Evolutionary conservation across 495 filamentous ascomycete species (phyloP).

Genomic region (Penicillium manginii): DNA sequence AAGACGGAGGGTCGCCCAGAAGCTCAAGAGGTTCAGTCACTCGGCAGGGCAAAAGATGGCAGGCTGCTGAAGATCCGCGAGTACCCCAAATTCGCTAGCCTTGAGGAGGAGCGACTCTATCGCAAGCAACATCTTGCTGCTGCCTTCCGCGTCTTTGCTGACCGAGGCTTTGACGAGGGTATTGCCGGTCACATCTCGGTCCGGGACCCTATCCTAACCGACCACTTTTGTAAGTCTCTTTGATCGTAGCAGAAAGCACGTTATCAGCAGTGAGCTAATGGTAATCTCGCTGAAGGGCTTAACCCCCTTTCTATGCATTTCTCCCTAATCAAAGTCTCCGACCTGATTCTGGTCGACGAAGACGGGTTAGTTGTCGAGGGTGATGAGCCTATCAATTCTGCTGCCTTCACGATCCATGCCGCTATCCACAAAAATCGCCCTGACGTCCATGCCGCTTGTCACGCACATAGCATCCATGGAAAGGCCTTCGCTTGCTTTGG

Average conservation of each 20-base stretch:
- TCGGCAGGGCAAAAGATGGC: not conserved
- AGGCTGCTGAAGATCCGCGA: not conserved
- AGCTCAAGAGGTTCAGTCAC: not conserved
- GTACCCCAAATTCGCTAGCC: slow-evolving; percentile 4
- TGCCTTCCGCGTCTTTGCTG: slow-evolving; percentile 61
- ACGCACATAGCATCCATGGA: slow-evolving; percentile 34
- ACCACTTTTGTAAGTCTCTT: slow-evolving; percentile 13
- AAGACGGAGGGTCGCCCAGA: not conserved
- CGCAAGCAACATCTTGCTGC: slow-evolving; percentile 65
- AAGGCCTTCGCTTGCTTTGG: slow-evolving; percentile 32
- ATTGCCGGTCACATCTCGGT: slow-evolving; percentile 68
- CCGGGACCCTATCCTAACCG: slow-evolving; percentile 50
- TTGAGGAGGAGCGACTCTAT: slow-evolving; percentile 54
- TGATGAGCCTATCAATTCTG: slow-evolving; percentile 52
- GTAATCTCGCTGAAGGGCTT: slow-evolving; percentile 8
- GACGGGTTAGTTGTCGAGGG: slow-evolving; percentile 43
- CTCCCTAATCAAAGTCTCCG: slow-evolving; percentile 34
- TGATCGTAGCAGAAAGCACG: slow-evolving; percentile 17
- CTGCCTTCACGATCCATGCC: slow-evolving; percentile 61
- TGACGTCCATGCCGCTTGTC: slow-evolving; percentile 40
- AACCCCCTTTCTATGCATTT: slow-evolving; percentile 35
- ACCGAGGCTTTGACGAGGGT: slow-evolving; percentile 65
- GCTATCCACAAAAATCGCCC: slow-evolving; percentile 31
- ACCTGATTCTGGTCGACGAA: slow-evolving; percentile 35
- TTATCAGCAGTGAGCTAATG: not conserved